phyloP scores from a whole-genome alignment of 2,329 filamentous ascomycete species.

The Verticillium tricorpus region DNA sequence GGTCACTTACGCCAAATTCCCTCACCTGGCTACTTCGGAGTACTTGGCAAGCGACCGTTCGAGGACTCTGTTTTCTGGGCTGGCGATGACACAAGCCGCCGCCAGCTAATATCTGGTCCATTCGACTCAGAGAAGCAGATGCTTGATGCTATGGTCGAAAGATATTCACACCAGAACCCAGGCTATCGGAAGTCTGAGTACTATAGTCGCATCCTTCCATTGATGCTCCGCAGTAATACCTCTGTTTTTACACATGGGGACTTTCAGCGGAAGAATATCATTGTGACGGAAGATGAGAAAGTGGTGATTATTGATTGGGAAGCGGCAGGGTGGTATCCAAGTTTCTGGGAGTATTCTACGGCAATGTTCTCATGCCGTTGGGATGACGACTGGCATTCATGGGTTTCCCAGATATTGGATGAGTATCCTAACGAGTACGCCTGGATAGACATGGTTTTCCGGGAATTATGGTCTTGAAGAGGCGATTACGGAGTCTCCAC shows the following conservation, averaged over 20 bases:
- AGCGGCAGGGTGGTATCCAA: conserved; percentile 16
- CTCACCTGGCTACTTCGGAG: conserved; percentile 2
- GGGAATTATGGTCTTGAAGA: conserved; percentile 10
- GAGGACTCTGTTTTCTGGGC: background rate
- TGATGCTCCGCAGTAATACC: background rate
- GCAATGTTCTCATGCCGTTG: conserved; percentile 8
- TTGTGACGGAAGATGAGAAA: conserved; percentile 9
- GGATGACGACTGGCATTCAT: conserved; percentile 17
- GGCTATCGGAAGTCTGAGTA: background rate
- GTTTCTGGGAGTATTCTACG: conserved; percentile 17
- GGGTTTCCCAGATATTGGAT: conserved; percentile 12
- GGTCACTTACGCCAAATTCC: background rate
- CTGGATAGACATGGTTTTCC: conserved; percentile 14
- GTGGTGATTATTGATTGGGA: conserved; percentile 18
- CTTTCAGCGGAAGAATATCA: conserved; percentile 18
- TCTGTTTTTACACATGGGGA: conserved; percentile 17
- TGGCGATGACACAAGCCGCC: background rate
- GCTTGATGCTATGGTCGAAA: background rate
- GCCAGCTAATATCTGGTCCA: background rate
- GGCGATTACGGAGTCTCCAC: background rate
- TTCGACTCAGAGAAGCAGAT: background rate
- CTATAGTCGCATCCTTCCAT: background rate
- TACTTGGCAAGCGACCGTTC: background rate
- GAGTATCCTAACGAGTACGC: conserved; percentile 14
- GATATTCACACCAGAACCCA: background rate